phyloP scores from a whole-genome alignment of 2,329 filamentous ascomycete genomes.

The Trichoderma afroharzianum region DNA sequence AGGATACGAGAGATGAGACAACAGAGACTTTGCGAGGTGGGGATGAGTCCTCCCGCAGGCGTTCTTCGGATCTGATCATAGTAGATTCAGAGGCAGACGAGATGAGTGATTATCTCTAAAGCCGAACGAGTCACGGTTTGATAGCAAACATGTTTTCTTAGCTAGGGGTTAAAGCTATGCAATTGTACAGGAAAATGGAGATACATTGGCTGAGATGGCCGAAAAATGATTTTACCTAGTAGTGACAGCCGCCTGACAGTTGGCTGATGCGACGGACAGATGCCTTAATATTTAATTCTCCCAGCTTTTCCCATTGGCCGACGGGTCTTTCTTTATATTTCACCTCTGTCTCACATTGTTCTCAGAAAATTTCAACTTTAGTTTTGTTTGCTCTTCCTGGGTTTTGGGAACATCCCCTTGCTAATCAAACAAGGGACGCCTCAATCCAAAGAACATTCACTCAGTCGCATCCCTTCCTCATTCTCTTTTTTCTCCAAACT shows the following conservation, averaged over 20 bases:
- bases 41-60: background rate
- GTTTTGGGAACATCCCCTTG: background rate
- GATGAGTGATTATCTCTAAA: background rate
- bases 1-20: background rate
- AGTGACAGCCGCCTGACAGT: background rate
- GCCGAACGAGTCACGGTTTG: background rate
- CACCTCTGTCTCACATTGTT: background rate
- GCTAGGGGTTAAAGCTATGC: background rate
- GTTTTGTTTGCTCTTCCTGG: background rate
- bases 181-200: conserved; percentile 6
- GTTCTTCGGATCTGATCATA: background rate
- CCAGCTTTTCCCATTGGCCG: background rate
- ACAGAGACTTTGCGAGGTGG: background rate
- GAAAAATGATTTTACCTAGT: background rate
- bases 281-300: background rate
- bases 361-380: background rate
- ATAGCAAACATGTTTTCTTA: background rate
- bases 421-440: background rate
- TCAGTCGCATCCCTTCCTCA: background rate
- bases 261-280: background rate
- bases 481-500: too few relatives aligned
- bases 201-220: background rate
- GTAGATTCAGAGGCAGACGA: background rate
- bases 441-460: background rate
- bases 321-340: background rate